Percentiles rank a stretch among this genome's conserved stretches.
Conservation (phyloP, 208 protist genomes). For the Trypanosoma vivax region DNA sequence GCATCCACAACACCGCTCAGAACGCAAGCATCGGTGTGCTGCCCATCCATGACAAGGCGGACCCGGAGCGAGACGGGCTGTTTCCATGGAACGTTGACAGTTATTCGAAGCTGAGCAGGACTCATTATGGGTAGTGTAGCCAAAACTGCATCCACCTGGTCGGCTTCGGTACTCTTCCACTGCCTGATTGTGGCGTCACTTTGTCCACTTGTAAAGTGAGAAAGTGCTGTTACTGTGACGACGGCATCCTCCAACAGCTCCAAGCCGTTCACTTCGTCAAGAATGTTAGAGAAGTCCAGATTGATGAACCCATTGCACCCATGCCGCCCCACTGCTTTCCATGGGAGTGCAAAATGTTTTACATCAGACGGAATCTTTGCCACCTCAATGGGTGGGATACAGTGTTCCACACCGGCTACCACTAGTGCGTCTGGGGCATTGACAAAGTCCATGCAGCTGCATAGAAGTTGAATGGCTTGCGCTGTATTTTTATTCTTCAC, state of each 20-base stretch:
- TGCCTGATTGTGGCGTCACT: background rate
- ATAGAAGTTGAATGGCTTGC: constrained; percentile 74
- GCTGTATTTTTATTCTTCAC: constrained; percentile 60
- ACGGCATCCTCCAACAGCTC: constrained; percentile 78
- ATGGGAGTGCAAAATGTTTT: constrained; percentile 38
- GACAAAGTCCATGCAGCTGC: constrained; percentile 56
- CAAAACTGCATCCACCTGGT: constrained; percentile 16
- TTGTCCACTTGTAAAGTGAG: background rate
- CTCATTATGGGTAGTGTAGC: constrained; percentile 44
- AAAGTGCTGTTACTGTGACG: constrained; percentile 21
- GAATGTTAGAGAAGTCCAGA: constrained; percentile 54
- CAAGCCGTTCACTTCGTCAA: constrained; percentile 34
- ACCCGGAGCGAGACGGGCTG: constrained; percentile 55
- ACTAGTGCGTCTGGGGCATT: constrained; percentile 56
- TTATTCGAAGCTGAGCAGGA: constrained; percentile 42
- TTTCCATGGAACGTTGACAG: constrained; percentile 49
- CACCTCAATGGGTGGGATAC: constrained; percentile 77
- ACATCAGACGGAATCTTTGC: constrained; percentile 33
- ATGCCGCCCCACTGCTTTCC: constrained; percentile 61
- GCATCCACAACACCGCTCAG: constrained; percentile 59
- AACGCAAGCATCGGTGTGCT: constrained; percentile 52
- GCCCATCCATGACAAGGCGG: constrained; percentile 42
- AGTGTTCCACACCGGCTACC: constrained; percentile 66
- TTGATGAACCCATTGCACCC: constrained; percentile 48
- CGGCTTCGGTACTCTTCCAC: background rate